Percentiles rank a stretch among this genome's conserved stretches.
Evolutionary conservation across 495 filamentous ascomycete species (phyloP).

Genomic region (Penicillium nucicola): DNA sequence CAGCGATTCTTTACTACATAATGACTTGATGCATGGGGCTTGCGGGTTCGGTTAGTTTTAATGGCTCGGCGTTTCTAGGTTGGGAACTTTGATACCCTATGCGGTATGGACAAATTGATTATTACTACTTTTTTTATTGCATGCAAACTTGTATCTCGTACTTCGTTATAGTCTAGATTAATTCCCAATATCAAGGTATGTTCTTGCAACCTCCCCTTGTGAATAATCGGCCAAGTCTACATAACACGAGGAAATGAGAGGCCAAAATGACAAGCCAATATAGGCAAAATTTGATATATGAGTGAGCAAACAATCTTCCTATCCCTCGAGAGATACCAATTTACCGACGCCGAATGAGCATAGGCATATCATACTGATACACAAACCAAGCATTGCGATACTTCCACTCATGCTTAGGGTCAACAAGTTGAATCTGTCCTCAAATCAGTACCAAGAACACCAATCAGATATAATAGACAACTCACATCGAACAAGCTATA

Average conservation of each 20-base stretch:
- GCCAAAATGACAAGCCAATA: too few relatives aligned
- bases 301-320: too few relatives aligned
- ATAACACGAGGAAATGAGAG: too few relatives aligned
- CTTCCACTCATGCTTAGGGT: constrained; percentile 26
- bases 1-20: constrained; percentile 12
- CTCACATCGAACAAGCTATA: constrained; percentile 64
- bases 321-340: background rate
- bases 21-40: constrained; percentile 25
- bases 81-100: constrained; percentile 27
- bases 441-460: background rate
- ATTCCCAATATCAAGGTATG: too few relatives aligned
- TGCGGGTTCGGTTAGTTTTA: constrained; percentile 9
- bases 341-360: constrained; percentile 19
- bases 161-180: constrained; percentile 7
- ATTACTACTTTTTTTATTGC: constrained; percentile 7
- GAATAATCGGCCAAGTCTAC: too few relatives aligned
- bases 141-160: constrained; percentile 10
- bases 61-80: constrained; percentile 15
- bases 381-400: constrained; percentile 32
- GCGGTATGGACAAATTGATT: constrained; percentile 14
- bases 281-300: too few relatives aligned
- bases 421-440: constrained; percentile 22
- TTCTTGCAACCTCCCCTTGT: too few relatives aligned
- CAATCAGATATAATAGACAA: background rate
- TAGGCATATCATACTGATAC: constrained; percentile 31